Evolutionary conservation across 208 protist genomes (phyloP), one percentile per base, ranked within the genome.

Genomic region (Naegleria fowleri): DNA sequence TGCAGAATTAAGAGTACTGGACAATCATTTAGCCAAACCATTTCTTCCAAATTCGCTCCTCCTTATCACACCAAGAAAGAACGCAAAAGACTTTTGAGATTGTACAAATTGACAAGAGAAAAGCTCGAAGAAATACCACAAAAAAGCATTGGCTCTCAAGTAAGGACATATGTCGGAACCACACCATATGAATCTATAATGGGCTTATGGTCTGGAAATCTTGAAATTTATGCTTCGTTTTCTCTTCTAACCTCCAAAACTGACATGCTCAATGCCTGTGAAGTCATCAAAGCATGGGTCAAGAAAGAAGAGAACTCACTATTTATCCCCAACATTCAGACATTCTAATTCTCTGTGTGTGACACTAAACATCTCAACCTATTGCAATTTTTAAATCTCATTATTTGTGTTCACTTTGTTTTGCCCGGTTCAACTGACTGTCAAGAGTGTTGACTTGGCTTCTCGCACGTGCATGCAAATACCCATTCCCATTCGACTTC

Each of bases 101-200:
- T 67, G 3, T 89, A 89, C 29, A 89, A 89, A 40, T 41, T 29
- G 19, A 29, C 51, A 3, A 89, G 86, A 89, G 48, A 89, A 11
- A 87, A 87, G 51, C 11, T 87, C 3, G 33, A 87, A 36, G 19
- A 51, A 51, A 51, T 40, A 51, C 16, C 13, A 33, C 13, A 79
- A 19, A 79, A 79, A 9, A 79, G 25, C n/a, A 58, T 51, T 88
- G 41, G 11, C 11, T 39, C 43, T 39, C 6, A 11, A 67, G 11
- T 15, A 33, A 43, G 11, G 67, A 89, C 13, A 0, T 40, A 41
- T 16, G 51, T 89, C 3, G 13, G 41, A 38, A 89, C 7, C 6
- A 89, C 41, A 29, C 0, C 55, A 29, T 40, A 67, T 38, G 86
- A 89, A 40, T 38, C n/a, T 40, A 25, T 89, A 19, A 38, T 89